Conservation (phyloP, 2,329 filamentous ascomycete species). For the Berkeleyomyces basicola region DNA sequence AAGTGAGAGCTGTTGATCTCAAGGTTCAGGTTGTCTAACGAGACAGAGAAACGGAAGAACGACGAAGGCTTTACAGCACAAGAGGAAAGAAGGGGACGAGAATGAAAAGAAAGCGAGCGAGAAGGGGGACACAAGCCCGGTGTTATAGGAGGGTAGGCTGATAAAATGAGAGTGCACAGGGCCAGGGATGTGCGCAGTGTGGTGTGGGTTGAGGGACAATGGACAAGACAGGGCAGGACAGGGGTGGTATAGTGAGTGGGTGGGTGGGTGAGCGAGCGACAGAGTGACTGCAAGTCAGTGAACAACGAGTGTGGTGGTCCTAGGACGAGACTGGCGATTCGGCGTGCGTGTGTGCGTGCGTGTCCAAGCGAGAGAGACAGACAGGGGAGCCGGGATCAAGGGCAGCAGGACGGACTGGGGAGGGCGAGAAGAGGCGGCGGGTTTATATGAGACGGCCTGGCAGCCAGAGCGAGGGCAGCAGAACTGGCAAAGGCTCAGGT, state of each 20-base stretch:
- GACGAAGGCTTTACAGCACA: background rate
- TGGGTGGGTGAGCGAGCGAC: background rate
- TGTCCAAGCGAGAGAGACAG: background rate
- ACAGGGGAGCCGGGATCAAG: background rate
- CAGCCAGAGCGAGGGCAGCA: too few relatives aligned
- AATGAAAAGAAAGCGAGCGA: background rate
- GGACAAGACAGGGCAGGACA: background rate
- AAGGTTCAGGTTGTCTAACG: background rate
- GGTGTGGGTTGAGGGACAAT: background rate
- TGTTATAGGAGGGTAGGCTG: constrained; percentile 1
- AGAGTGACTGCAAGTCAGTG: background rate
- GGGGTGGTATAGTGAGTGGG: background rate
- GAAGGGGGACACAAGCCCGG: constrained; percentile 2
- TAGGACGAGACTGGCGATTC: too few relatives aligned
- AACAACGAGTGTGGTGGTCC: background rate
- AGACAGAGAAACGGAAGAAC: background rate
- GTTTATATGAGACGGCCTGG: background rate
- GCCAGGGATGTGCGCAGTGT: background rate
- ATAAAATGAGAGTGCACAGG: background rate
- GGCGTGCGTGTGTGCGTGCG: background rate
- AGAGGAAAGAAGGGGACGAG: background rate
- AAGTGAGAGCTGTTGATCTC: background rate
- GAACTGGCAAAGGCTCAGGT: background rate
- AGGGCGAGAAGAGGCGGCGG: background rate
- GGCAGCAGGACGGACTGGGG: background rate